Percentiles rank a stretch among this genome's conserved stretches.
Evolutionary conservation across 129 eudicot genomes (phyloP).

Genomic region (Chrysanthemum seticuspe): DNA sequence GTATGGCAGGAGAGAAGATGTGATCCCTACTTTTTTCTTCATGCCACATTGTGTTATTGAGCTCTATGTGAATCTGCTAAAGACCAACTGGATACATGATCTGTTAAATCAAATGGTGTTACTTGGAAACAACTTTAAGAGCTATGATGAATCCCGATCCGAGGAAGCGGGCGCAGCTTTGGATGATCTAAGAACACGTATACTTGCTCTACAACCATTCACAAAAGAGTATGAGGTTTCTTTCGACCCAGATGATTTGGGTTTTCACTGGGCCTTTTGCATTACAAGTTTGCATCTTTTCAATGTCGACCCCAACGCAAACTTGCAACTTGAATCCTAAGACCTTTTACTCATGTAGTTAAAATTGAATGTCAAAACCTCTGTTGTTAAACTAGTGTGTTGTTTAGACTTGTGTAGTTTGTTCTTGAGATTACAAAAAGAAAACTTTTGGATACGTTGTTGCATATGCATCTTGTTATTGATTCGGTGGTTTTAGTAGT

Average conservation of each 20-base stretch:
- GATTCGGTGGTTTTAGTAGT: too few relatives aligned
- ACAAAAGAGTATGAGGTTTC: neutral
- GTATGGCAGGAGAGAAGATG: conserved; percentile 48
- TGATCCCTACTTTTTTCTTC: conserved; percentile 53
- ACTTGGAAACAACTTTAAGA: conserved; percentile 59
- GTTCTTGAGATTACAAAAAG: too few relatives aligned
- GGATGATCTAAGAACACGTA: neutral
- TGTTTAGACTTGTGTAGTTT: too few relatives aligned
- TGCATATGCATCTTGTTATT: too few relatives aligned
- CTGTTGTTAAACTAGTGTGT: too few relatives aligned
- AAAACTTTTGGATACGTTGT: too few relatives aligned
- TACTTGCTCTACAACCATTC: neutral
- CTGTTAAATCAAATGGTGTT: conserved; percentile 32
- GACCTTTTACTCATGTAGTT: too few relatives aligned
- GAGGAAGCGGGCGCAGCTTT: neutral
- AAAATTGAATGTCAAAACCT: too few relatives aligned
- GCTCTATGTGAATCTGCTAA: conserved; percentile 56
- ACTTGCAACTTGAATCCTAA: too few relatives aligned
- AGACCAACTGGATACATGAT: conserved; percentile 49
- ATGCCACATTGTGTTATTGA: conserved; percentile 78
- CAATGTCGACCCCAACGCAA: too few relatives aligned
- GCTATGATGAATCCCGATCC: neutral
- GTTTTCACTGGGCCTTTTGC: too few relatives aligned
- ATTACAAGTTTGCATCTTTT: too few relatives aligned
- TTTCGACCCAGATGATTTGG: neutral